Percentiles rank a stretch among this genome's conserved stretches.
phyloP scores from a whole-genome alignment of 225 moss, liverwort and hornwort species.

The Pseudoscleropodium purum region DNA sequence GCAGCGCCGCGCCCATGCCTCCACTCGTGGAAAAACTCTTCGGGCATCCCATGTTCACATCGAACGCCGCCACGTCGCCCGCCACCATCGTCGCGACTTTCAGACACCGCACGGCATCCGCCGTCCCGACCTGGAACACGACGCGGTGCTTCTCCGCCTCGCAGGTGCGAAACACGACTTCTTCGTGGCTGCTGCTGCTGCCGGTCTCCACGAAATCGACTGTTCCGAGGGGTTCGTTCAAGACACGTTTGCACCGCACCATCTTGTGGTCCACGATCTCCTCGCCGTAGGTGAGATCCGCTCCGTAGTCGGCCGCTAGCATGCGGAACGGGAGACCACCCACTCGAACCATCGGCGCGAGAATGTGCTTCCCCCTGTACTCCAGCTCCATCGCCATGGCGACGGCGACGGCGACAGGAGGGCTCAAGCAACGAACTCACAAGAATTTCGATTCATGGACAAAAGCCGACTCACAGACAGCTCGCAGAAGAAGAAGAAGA shows the following conservation, averaged over 20 bases:
- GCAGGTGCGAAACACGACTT: constrained; percentile 78
- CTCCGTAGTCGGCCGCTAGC: constrained; percentile 46
- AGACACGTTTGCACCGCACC: constrained; percentile 28
- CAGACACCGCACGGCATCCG: constrained; percentile 76
- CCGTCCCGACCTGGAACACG: constrained; percentile 90
- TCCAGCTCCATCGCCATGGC: constrained; percentile 29
- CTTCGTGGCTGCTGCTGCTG: constrained; percentile 18
- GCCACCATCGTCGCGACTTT: constrained; percentile 65
- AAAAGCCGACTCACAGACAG: too few species aligned
- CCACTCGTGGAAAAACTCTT: constrained; percentile 81
- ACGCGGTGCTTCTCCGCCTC: constrained; percentile 68
- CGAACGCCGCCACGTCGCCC: constrained; percentile 74
- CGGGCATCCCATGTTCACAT: constrained; percentile 97
- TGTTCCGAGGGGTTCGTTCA: constrained; percentile 56
- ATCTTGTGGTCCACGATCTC: constrained; percentile 62
- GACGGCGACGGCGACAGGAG: not conserved
- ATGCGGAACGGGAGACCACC: constrained; percentile 54
- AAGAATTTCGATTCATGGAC: not conserved
- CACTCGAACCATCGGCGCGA: constrained; percentile 60
- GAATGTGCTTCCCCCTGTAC: constrained; percentile 33
- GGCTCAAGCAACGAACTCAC: not conserved
- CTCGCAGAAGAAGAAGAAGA: not conserved
- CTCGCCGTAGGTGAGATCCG: constrained; percentile 51
- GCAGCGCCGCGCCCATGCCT: constrained; percentile 88
- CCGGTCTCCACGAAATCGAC: constrained; percentile 79